phyloP scores from a whole-genome alignment of 805 yeast species.

The Priceomyces melissophilus region DNA sequence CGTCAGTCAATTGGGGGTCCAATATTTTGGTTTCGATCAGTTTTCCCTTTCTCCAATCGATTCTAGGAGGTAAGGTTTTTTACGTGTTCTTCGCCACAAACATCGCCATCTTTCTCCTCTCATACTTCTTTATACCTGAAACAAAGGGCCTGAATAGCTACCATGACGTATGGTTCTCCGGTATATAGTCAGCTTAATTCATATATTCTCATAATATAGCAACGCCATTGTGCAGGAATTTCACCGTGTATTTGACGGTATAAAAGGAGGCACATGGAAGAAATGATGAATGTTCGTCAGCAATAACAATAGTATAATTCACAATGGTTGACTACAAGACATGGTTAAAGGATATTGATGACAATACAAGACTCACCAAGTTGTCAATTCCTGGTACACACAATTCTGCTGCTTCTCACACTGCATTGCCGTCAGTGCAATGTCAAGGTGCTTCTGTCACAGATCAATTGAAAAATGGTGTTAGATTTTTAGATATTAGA shows the following conservation, averaged over 20 bases:
- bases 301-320: slow-evolving; percentile 5
- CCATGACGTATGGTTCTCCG: slow-evolving; percentile 25
- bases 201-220: not conserved
- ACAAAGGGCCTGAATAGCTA: slow-evolving; percentile 24
- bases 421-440: slow-evolving; percentile 71
- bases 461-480: slow-evolving; percentile 67
- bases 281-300: not conserved
- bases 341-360: slow-evolving; percentile 57
- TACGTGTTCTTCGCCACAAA: slow-evolving; percentile 23
- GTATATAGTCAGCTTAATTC: not conserved
- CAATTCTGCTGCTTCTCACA: slow-evolving; percentile 70
- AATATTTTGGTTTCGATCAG: slow-evolving; percentile 29
- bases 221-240: not conserved
- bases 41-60: slow-evolving; percentile 26
- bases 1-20: slow-evolving; percentile 33
- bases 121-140: slow-evolving; percentile 28
- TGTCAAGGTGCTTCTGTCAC: slow-evolving; percentile 64
- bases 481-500: slow-evolving; percentile 71
- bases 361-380: slow-evolving; percentile 47
- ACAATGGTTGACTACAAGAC: slow-evolving; percentile 38
- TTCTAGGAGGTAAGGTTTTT: slow-evolving; percentile 28
- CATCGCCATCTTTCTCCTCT: slow-evolving; percentile 14
- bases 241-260: not conserved
- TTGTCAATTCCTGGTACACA: slow-evolving; percentile 83
- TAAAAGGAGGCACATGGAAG: not conserved